These are phyloP conservation scores for Westerdykella ornata DNA, from an alignment of 2,329 filamentous ascomycete species.

Conservation along the genomic window DNA sequence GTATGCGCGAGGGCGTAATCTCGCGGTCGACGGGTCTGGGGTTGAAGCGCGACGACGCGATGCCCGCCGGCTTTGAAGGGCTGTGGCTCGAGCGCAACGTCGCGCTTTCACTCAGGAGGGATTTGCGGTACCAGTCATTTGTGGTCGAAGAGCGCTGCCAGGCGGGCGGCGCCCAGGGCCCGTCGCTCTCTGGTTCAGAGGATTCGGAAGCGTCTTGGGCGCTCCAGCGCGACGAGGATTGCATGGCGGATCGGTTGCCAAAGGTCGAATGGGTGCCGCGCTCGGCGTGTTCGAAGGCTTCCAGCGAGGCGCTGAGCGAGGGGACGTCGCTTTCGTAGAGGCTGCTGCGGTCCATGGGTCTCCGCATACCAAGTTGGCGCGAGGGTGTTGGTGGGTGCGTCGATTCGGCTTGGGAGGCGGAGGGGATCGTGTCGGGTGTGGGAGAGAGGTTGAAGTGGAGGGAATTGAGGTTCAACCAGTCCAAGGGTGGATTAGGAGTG, in stretches of 20 bases:
- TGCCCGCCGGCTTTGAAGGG: slow-evolving; percentile 50
- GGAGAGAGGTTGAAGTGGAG: slow-evolving; percentile 15
- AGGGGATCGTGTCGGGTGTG: slow-evolving; percentile 7
- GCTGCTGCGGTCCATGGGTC: slow-evolving; percentile 29
- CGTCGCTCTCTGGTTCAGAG: slow-evolving; percentile 42
- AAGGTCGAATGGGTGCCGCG: slow-evolving; percentile 32
- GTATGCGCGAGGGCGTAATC: slow-evolving; percentile 51
- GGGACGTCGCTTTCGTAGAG: slow-evolving; percentile 35
- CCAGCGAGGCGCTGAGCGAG: slow-evolving; percentile 35
- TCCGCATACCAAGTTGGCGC: slow-evolving; percentile 9
- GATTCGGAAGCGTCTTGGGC: slow-evolving; percentile 36
- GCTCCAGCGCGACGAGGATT: slow-evolving; percentile 42
- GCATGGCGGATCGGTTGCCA: slow-evolving; percentile 57
- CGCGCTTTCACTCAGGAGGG: slow-evolving; percentile 33
- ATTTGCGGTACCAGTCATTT: slow-evolving; percentile 51
- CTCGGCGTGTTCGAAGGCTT: slow-evolving; percentile 35
- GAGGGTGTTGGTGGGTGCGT: slow-evolving; percentile 12
- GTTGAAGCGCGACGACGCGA: slow-evolving; percentile 51
- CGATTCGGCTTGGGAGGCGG: slow-evolving; percentile 1
- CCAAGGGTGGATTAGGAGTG: slow-evolving; percentile 6
- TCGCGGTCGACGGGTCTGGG: slow-evolving; percentile 48
- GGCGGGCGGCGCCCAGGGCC: slow-evolving; percentile 59
- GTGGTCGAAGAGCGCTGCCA: slow-evolving; percentile 52
- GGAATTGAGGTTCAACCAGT: slow-evolving; percentile 8
- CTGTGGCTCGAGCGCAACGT: slow-evolving; percentile 25